phyloP scores from a whole-genome alignment of 805 yeast genomes.

The Sugiyamaella marilandica region DNA sequence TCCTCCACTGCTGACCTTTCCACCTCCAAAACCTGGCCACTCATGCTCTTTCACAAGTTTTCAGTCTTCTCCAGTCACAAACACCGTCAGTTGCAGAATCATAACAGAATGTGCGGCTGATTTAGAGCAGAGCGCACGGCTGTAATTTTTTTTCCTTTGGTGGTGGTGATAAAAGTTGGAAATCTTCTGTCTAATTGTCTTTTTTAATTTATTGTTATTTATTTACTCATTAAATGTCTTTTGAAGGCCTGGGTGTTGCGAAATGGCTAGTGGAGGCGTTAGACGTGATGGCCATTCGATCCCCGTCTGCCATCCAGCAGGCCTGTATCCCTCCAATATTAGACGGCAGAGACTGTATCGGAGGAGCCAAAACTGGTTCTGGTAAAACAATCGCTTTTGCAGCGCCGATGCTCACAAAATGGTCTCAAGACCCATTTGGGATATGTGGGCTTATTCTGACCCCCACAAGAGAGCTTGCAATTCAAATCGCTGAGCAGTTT shows the following conservation, averaged over 20 bases:
- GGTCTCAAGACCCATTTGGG: constrained; percentile 95
- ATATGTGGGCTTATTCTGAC: constrained; percentile 85
- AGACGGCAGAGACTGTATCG: constrained; percentile 79
- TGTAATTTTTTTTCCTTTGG: neutral
- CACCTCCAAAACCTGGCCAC: constrained; percentile 21
- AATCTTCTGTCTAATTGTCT: neutral
- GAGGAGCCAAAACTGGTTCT: constrained; percentile 97
- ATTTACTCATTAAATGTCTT: constrained; percentile 29
- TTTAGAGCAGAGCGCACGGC: neutral
- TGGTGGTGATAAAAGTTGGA: neutral
- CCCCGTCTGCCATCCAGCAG: constrained; percentile 82
- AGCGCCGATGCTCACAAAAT: constrained; percentile 89
- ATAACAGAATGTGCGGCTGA: too few relatives aligned
- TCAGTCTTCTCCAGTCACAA: too few relatives aligned
- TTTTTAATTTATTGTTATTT: neutral
- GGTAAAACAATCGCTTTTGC: constrained; percentile 98
- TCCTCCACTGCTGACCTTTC: constrained; percentile 39
- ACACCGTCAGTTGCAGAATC: too few relatives aligned
- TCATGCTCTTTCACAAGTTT: neutral
- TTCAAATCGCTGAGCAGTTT: constrained; percentile 96
- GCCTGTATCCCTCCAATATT: constrained; percentile 87
- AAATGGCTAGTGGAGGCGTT: constrained; percentile 84
- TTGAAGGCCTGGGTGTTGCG: constrained; percentile 67
- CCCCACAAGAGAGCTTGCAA: constrained; percentile 85
- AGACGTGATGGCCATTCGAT: constrained; percentile 69